Evolutionary conservation across 306 rosid species (phyloP).

Genomic region (Pterocarpus macrocarpus): DNA sequence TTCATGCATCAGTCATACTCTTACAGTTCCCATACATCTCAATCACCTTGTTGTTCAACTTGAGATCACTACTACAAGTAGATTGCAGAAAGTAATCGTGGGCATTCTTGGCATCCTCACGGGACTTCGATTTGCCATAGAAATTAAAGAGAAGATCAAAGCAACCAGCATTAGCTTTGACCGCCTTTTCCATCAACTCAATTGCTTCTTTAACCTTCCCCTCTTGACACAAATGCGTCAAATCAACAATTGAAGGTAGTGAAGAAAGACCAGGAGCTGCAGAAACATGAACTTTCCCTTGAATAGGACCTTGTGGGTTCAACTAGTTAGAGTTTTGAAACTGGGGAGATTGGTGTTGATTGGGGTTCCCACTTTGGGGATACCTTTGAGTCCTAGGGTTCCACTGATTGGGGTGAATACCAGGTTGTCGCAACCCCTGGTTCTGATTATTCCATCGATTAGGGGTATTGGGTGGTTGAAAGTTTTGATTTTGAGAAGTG

Average conservation of each 20-base stretch:
- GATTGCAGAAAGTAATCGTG: slow-evolving; percentile 88
- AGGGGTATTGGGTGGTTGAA: slow-evolving; percentile 45
- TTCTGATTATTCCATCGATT: slow-evolving; percentile 53
- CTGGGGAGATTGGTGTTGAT: slow-evolving; percentile 37
- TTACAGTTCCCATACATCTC: slow-evolving; percentile 82
- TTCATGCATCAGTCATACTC: slow-evolving; percentile 80
- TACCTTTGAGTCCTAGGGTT: slow-evolving; percentile 14
- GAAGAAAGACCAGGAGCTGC: background rate
- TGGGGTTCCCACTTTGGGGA: slow-evolving; percentile 40
- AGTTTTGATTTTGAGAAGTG: slow-evolving; percentile 48
- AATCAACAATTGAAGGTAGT: slow-evolving; percentile 57
- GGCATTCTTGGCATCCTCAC: slow-evolving; percentile 78
- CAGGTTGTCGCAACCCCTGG: slow-evolving; percentile 32
- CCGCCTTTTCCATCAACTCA: slow-evolving; percentile 77
- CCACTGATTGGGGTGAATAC: background rate
- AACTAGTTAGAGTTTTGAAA: slow-evolving; percentile 50
- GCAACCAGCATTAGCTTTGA: slow-evolving; percentile 76
- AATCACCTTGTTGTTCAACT: slow-evolving; percentile 70
- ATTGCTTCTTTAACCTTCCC: slow-evolving; percentile 79
- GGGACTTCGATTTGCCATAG: slow-evolving; percentile 63
- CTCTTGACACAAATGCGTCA: slow-evolving; percentile 65
- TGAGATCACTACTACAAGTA: slow-evolving; percentile 64
- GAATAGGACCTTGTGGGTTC: slow-evolving; percentile 49
- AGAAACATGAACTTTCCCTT: slow-evolving; percentile 42
- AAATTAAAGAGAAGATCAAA: slow-evolving; percentile 64